Conservation (phyloP, 129 eudicot species). For the Escallonia herrerae region DNA sequence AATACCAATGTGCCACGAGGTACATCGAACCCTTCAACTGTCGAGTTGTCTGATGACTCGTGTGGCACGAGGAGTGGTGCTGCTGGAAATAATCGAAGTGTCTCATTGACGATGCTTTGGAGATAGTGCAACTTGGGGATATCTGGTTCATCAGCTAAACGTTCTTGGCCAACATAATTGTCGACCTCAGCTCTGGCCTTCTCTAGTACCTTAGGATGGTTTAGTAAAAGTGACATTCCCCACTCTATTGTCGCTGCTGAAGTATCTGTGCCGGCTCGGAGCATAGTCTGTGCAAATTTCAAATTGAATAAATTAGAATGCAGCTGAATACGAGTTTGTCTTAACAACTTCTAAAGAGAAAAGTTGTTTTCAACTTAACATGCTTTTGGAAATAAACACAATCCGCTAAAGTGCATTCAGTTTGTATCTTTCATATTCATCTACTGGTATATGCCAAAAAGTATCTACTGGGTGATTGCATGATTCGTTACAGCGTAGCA, state of each 20-base stretch:
- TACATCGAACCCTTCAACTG: conserved; percentile 30
- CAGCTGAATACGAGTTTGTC: too few species aligned
- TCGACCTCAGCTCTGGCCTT: conserved; percentile 40
- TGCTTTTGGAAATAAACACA: too few species aligned
- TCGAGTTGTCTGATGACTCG: conserved; percentile 30
- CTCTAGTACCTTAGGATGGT: conserved; percentile 31
- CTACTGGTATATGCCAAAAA: too few species aligned
- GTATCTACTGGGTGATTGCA: too few species aligned
- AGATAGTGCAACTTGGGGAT: conserved; percentile 37
- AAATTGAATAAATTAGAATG: too few species aligned
- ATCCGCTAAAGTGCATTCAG: too few species aligned
- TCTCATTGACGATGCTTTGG: conserved; percentile 35
- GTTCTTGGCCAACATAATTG: conserved; percentile 26
- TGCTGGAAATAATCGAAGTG: conserved; percentile 36
- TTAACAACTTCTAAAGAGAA: too few species aligned
- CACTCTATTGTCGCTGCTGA: conserved; percentile 36
- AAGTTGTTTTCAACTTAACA: too few species aligned
- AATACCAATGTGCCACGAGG: conserved; percentile 39
- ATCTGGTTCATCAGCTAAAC: conserved; percentile 26
- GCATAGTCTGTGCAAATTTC: conserved; percentile 13
- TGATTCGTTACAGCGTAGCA: too few species aligned
- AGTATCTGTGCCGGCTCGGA: conserved; percentile 37
- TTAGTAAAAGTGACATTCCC: conserved; percentile 43
- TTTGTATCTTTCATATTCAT: too few species aligned
- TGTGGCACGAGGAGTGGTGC: conserved; percentile 46